Evolutionary conservation across 116 monocot species (phyloP).

Genomic region (Iris pallida): DNA sequence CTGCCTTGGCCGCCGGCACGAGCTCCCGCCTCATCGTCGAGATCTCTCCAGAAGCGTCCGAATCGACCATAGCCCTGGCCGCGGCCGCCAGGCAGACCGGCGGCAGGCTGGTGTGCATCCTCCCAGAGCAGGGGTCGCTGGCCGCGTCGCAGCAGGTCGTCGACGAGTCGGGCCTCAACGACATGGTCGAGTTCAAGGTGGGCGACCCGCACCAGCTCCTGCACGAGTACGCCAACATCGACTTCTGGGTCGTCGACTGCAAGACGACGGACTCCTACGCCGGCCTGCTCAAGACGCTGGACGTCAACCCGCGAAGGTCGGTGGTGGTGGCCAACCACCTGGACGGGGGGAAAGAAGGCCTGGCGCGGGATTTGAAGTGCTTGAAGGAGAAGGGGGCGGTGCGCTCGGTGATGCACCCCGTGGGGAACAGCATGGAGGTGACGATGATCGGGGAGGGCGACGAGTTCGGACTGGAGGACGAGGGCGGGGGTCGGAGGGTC

Average conservation of each 20-base stretch:
- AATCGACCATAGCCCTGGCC: slow-evolving; percentile 38
- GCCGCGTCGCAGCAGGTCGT: slow-evolving; percentile 29
- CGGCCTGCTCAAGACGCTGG: slow-evolving; percentile 27
- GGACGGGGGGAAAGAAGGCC: slow-evolving; percentile 27
- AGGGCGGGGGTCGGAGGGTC: too few relatives aligned
- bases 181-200: slow-evolving; percentile 42
- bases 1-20: slow-evolving; percentile 42
- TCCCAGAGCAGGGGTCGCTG: slow-evolving; percentile 19
- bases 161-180: slow-evolving; percentile 33
- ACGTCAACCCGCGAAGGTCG: slow-evolving; percentile 27
- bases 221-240: slow-evolving; percentile 38
- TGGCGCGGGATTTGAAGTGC: slow-evolving; percentile 5
- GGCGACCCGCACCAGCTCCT: slow-evolving; percentile 38
- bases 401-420: slow-evolving; percentile 4
- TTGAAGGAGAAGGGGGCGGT: slow-evolving; percentile 8
- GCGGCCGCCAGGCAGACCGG: slow-evolving; percentile 44
- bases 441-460: slow-evolving; percentile 38
- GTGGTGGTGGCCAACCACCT: slow-evolving; percentile 45
- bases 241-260: slow-evolving; percentile 49
- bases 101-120: slow-evolving; percentile 38
- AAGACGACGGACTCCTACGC: slow-evolving; percentile 17
- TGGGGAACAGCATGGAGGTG: slow-evolving; percentile 48
- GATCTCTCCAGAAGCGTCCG: slow-evolving; percentile 36
- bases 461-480: slow-evolving; percentile 11
- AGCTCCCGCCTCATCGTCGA: slow-evolving; percentile 38